Evolutionary conservation across 306 rosid genomes (phyloP), one percentile per base, ranked within the genome.

Genomic region (Glycine soja): DNA sequence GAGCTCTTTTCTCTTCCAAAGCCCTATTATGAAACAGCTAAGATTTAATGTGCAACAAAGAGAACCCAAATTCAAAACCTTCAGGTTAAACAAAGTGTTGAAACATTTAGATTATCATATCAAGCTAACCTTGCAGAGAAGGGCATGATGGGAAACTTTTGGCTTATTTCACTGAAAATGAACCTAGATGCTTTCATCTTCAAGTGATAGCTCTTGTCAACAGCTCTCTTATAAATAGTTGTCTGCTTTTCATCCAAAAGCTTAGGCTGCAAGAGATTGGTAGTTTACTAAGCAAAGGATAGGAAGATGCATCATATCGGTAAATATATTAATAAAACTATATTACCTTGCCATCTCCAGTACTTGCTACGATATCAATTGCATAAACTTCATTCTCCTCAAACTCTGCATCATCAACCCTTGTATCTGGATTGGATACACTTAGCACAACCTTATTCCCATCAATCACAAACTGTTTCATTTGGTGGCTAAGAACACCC

Each of bases 381-480:
- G 99, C 87, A 83, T 93, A 95, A 18, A 95, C 91, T 86, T 95
- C 99, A 47, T 95, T 95, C 87, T 95, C 99, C 90, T 91, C 98
- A 84, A 95, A 95, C 65, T 95, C 98, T 0, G 93, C 93, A 40
- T 95, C 98, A 24, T 95, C 99, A 59, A 95, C 99, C 81, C 92
- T 89, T 4, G 99, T 93, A 0, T 95, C 99, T 11, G 99, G 90
- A 82, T 87, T 91, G 82, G 94, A 73, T 38, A 86, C 92, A 15
- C 96, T 95, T 70, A 95, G 81, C 58, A 95, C 92, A 77, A 93
- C 98, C 85, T 95, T 95, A 81, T 95, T 95, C 45, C 98, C 99
- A 78, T 95, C 99, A 71, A 95, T 95, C 78, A 95, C 99, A 93
- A 93, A 95, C 89, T 95, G 99, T 90, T 95, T 95, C 90, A 95